Conservation (phyloP, 2,329 filamentous ascomycete genomes). For the Alternaria brassicicola region DNA sequence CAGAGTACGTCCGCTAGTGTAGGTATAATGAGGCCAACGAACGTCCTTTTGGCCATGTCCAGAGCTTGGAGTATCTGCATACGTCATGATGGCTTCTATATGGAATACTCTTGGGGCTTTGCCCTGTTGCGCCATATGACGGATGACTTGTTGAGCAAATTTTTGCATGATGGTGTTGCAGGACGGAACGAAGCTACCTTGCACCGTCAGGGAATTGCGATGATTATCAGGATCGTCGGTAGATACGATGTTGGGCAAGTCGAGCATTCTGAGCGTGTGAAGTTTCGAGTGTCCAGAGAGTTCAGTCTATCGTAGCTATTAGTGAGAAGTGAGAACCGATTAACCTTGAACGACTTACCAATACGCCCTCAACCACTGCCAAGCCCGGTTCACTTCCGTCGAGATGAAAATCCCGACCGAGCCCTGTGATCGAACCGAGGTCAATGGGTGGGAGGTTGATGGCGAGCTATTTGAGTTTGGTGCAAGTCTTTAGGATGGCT, state of each 20-base stretch:
- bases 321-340: neutral
- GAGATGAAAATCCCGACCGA: neutral
- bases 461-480: neutral
- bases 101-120: neutral
- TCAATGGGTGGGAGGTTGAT: neutral
- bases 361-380: neutral
- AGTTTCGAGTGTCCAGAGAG: neutral
- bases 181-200: neutral
- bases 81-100: neutral
- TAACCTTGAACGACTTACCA: neutral
- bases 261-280: neutral
- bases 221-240: neutral
- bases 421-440: neutral
- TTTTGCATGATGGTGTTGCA: neutral
- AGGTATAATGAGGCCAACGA: neutral
- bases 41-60: neutral
- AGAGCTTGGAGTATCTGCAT: neutral
- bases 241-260: neutral
- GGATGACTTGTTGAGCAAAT: neutral
- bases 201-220: neutral
- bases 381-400: neutral
- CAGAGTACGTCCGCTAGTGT: neutral
- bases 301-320: neutral
- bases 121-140: neutral
- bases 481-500: neutral